phyloP scores from a whole-genome alignment of 31 red algal genomes.

The Odonthalia washingtoniensis region DNA sequence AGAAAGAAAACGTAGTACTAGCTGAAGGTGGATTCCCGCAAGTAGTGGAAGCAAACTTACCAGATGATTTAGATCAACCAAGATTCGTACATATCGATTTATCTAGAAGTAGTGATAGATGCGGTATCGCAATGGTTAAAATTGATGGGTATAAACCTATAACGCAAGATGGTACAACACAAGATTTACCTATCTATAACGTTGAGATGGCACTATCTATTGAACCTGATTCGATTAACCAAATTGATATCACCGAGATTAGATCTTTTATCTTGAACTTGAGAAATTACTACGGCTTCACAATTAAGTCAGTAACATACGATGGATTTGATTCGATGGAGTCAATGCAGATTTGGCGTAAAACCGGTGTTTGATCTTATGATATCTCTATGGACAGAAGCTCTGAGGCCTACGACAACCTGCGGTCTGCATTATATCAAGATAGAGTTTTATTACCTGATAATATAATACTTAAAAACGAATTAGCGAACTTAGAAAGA shows the following conservation, averaged over 20 bases:
- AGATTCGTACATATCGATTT: constrained; percentile 19
- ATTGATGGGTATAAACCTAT: neutral
- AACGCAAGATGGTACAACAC: neutral
- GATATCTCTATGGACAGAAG: constrained; percentile 7
- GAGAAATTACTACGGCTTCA: neutral
- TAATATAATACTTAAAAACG: too few species aligned
- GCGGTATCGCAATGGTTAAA: constrained; percentile 10
- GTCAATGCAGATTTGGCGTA: constrained; percentile 2
- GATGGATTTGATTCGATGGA: constrained; percentile 2
- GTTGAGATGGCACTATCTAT: constrained; percentile 18
- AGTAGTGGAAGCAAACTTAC: neutral
- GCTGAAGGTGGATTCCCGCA: neutral
- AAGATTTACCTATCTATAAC: neutral
- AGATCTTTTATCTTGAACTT: neutral
- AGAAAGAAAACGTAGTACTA: constrained; percentile 10
- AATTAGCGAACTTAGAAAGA: too few species aligned
- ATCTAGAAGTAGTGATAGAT: neutral
- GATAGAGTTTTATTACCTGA: too few species aligned
- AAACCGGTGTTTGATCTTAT: neutral
- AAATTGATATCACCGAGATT: constrained; percentile 12
- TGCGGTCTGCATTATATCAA: constrained; percentile 7
- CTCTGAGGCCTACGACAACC: neutral
- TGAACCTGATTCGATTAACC: neutral
- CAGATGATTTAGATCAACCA: neutral
- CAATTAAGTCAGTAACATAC: constrained; percentile 1